Evolutionary conservation across 148 eudicot genomes (phyloP), one percentile per base, ranked within the genome.

Genomic region (Agrostemma githago): DNA sequence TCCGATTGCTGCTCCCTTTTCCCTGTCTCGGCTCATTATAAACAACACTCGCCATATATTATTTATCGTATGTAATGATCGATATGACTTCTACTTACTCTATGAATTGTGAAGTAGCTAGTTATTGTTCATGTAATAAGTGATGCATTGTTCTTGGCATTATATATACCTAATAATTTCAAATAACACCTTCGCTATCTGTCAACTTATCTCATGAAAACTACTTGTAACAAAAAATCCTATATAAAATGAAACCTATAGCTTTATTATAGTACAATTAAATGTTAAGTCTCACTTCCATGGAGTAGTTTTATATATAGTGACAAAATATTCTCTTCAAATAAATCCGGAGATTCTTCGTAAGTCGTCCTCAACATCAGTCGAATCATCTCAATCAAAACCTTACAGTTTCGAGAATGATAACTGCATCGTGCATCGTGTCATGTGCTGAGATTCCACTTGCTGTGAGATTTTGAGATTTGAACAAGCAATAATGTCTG

Each of bases 1-100:
- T 72, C 4, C 85, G 81, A 74, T 88, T 88, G 79, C 72, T 86
- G 4, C 86, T 71, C 58, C 83, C 84, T 26, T 68, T 77, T 39
- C 72, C 74, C 4, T 15, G 65, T 48, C 82, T 74, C n/a, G 38
- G 3, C 12, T 74, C 82, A 14, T 57, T 65, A 54, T 72, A 66
- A 39, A 79, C 8, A 39, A 79, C 8, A 3, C 63, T 74, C 16
- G 74, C 78, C 82, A 74, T 79, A 74, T 79, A 34, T 58, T 46
- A 16, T 38, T 2, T 64, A 3, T 26, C 34, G 34, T n/a, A n/a
- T n/a, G n/a, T 26, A 0, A 26, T 26, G 34, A 26, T 26, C 34
- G 34, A 26, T 26, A 26, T 26, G 34, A 26, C 34, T 26, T 26
- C 34, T 26, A 26, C 34, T 26, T 26, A 26, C 34, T 26, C 34